Conservation (phyloP, 2,329 filamentous ascomycete genomes). For the Fusarium newnesense region DNA sequence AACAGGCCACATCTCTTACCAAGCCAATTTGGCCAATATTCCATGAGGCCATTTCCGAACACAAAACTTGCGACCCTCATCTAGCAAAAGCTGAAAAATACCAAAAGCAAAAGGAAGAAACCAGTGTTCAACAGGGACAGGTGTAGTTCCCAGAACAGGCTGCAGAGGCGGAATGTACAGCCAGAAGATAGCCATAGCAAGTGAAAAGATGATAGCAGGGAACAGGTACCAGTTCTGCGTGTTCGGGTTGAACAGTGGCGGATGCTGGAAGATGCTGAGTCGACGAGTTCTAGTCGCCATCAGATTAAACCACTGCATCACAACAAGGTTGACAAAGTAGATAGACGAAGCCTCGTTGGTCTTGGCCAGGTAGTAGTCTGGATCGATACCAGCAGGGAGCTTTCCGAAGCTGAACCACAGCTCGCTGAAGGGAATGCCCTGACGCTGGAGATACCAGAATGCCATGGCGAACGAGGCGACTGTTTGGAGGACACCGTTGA, state of each 20-base stretch:
- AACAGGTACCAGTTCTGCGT: constrained; percentile 77
- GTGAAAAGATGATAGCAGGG: constrained; percentile 74
- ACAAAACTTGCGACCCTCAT: constrained; percentile 4
- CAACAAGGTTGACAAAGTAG: constrained; percentile 83
- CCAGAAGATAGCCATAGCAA: constrained; percentile 77
- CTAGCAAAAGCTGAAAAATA: neutral
- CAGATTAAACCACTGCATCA: constrained; percentile 85
- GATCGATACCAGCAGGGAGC: constrained; percentile 60
- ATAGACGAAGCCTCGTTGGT: constrained; percentile 76
- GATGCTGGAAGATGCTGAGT: constrained; percentile 77
- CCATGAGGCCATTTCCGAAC: neutral
- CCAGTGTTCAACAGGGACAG: constrained; percentile 77
- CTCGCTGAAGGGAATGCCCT: constrained; percentile 71
- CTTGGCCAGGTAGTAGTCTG: constrained; percentile 63
- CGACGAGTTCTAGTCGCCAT: constrained; percentile 74
- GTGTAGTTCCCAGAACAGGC: constrained; percentile 66
- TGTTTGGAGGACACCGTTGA: constrained; percentile 74
- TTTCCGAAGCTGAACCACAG: constrained; percentile 76
- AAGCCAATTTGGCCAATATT: neutral
- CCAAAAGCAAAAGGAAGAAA: constrained; percentile 82
- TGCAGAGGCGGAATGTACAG: constrained; percentile 75
- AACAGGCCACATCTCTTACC: neutral
- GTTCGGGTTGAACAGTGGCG: constrained; percentile 70
- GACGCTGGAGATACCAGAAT: constrained; percentile 72
- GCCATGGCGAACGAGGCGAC: constrained; percentile 70